phyloP scores from a whole-genome alignment of 371 early-diverging fungal genomes.

The Haplosporangium sp. region DNA sequence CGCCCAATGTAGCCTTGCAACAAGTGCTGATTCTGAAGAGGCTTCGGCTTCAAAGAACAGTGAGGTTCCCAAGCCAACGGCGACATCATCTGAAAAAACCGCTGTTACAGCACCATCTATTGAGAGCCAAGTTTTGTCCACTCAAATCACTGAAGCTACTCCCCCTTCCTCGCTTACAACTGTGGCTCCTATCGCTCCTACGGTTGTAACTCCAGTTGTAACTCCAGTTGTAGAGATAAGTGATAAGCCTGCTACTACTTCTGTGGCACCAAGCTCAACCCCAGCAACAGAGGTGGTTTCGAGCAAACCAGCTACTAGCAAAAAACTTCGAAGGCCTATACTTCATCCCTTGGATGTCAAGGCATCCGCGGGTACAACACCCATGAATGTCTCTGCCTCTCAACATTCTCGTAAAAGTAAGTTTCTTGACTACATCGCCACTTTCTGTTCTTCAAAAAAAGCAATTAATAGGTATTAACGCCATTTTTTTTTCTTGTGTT shows the following conservation, averaged over 20 bases:
- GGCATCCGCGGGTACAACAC: slow-evolving; percentile 21
- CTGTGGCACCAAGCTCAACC: background rate
- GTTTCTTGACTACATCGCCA: no score
- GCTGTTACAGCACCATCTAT: slow-evolving; percentile 14
- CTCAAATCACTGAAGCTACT: slow-evolving; percentile 36
- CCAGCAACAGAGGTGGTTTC: no score
- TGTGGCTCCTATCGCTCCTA: background rate
- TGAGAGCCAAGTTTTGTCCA: slow-evolving; percentile 49
- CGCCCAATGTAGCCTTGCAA: slow-evolving; percentile 14
- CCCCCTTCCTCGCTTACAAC: background rate
- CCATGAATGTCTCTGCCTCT: slow-evolving; percentile 24
- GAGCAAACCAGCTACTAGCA: no score
- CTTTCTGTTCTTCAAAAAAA: no score
- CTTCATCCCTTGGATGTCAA: slow-evolving; percentile 41
- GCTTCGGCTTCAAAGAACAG: background rate
- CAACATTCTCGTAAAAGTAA: slow-evolving; percentile 41
- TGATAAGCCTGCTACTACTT: background rate
- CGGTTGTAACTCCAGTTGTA: no score
- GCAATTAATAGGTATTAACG: no score
- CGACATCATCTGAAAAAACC: background rate
- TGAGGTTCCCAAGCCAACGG: background rate
- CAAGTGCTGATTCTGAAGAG: background rate
- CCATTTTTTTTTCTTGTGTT: background rate
- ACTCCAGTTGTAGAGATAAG: background rate
- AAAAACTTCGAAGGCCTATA: slow-evolving; percentile 12